These are phyloP conservation scores for Neophaeococcomyces mojaviensis DNA, from an alignment of 2,329 filamentous ascomycete genomes.

Conservation along the genomic window DNA sequence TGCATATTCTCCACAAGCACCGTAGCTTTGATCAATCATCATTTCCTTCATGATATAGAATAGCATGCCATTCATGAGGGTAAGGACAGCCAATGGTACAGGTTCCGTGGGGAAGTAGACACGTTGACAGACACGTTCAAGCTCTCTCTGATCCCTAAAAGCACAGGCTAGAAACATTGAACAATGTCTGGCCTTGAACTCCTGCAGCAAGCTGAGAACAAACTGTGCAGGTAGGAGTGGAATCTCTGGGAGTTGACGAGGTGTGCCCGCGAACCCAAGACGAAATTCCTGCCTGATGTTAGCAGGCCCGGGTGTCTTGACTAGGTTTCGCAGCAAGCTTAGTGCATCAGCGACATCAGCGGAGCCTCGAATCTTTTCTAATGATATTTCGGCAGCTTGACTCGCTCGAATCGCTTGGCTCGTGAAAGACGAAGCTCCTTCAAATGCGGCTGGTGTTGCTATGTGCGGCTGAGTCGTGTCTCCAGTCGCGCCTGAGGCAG, in stretches of 20 bases:
- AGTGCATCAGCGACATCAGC: conserved; percentile 5
- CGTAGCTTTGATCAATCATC: conserved; percentile 1
- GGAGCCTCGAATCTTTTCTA: background rate
- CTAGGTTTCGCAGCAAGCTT: background rate
- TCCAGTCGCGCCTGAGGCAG: background rate
- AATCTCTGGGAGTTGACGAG: conserved; percentile 4
- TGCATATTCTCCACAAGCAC: conserved; percentile 7
- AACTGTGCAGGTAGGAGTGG: conserved; percentile 8
- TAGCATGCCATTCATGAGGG: conserved; percentile 33
- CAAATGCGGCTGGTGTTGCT: conserved; percentile 3
- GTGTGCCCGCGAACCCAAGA: background rate
- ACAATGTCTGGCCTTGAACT: background rate
- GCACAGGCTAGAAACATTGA: conserved; percentile 1
- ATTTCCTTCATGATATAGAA: conserved; percentile 31
- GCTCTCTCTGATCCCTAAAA: background rate
- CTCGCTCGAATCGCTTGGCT: conserved; percentile 6
- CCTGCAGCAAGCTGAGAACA: conserved; percentile 2
- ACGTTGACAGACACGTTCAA: conserved; percentile 29
- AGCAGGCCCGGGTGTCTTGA: background rate
- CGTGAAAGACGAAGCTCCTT: conserved; percentile 8
- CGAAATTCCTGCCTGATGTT: background rate
- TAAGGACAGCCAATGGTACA: conserved; percentile 33
- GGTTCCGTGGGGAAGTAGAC: conserved; percentile 39
- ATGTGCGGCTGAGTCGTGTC: background rate
- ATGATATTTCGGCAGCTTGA: conserved; percentile 1